Percentiles rank a stretch among this genome's conserved stretches.
Conservation (phyloP, 73 alveolate species). For the Paramecium tetraurelia region DNA sequence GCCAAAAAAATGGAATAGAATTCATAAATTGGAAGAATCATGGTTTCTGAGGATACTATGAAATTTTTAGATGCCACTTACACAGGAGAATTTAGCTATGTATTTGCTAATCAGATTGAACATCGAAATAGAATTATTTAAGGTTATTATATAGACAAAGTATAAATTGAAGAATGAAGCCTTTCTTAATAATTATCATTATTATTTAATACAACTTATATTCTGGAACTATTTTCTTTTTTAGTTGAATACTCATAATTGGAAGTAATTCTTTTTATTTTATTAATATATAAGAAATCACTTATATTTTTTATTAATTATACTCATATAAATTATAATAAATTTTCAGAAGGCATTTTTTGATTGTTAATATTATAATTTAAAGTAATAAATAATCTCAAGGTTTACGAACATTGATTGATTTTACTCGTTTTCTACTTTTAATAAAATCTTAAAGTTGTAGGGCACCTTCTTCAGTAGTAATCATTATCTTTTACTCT, state of each 20-base stretch:
- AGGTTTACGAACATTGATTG: not conserved
- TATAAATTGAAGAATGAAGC: not conserved
- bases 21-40: constrained; percentile 51
- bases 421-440: not conserved
- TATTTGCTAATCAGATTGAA: not conserved
- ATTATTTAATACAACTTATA: not conserved
- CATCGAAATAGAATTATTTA: not conserved
- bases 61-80: constrained; percentile 21
- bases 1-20: constrained; percentile 66
- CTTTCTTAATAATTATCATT: not conserved
- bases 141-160: constrained; percentile 30
- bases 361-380: not conserved
- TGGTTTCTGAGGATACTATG: constrained; percentile 62
- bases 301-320: too few relatives aligned
- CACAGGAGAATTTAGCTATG: constrained; percentile 23
- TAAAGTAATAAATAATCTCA: not conserved
- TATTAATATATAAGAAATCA: too few relatives aligned
- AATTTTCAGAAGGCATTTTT: too few relatives aligned
- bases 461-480: not conserved
- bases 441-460: not conserved
- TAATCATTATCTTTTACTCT: not conserved
- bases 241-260: too few relatives aligned
- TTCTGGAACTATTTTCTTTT: not conserved
- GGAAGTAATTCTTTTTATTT: too few relatives aligned
- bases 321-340: too few relatives aligned